phyloP scores from a whole-genome alignment of 164 flowering plant species.

The Dillenia turbinata region DNA sequence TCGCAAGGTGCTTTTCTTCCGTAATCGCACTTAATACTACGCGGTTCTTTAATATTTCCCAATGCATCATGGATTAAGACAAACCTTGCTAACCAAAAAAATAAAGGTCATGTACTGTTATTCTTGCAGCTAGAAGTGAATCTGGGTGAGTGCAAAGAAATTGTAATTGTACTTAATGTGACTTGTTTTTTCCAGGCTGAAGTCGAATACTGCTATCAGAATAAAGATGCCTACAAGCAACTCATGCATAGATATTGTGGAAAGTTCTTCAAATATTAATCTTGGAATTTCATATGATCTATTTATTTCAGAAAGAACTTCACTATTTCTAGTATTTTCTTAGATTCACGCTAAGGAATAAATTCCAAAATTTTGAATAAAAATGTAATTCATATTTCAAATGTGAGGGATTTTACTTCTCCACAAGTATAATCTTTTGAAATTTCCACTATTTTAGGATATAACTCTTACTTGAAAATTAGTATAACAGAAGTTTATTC shows the following conservation, averaged over 20 bases:
- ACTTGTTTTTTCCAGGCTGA: constrained; percentile 65
- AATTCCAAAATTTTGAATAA: no score
- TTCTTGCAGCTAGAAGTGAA: not conserved
- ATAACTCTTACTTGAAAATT: no score
- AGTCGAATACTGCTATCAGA: constrained; percentile 52
- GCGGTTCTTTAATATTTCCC: not conserved
- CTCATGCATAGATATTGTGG: constrained; percentile 67
- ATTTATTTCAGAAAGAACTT: not conserved
- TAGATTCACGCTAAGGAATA: not conserved
- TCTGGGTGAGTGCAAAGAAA: not conserved
- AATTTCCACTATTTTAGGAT: no score
- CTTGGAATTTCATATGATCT: not conserved
- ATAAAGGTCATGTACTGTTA: no score
- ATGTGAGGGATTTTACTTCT: no score
- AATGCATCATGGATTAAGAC: not conserved
- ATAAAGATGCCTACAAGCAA: constrained; percentile 71
- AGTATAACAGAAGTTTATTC: no score
- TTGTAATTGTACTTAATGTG: not conserved
- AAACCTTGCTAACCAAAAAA: not conserved
- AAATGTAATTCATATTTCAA: no score
- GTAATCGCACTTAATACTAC: not conserved
- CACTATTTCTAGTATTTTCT: constrained; percentile 2
- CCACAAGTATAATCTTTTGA: no score
- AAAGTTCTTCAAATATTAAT: no score
- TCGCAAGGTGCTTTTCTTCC: constrained; percentile 55